Conservation (phyloP, 768 basidiomycete genomes). For the Tephrocybe sp. region DNA sequence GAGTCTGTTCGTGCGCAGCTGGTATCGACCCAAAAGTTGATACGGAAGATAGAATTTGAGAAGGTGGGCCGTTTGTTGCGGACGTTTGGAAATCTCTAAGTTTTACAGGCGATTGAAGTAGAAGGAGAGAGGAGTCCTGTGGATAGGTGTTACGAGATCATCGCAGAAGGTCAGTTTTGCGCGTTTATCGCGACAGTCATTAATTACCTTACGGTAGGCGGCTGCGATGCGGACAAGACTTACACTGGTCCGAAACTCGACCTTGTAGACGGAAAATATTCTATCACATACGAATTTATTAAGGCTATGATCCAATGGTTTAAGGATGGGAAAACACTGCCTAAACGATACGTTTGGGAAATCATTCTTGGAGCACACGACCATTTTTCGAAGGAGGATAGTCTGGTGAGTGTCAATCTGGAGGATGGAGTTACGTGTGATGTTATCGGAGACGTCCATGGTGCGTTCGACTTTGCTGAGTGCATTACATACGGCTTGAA, state of each 20-base stretch:
- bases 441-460: constrained; percentile 96
- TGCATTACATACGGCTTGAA: too few species aligned
- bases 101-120: constrained; percentile 78
- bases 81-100: constrained; percentile 1
- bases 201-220: constrained; percentile 44
- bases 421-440: constrained; percentile 82
- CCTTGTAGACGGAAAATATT: constrained; percentile 64
- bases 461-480: too few species aligned
- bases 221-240: constrained; percentile 72
- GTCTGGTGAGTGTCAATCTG: constrained; percentile 74
- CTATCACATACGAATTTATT: constrained; percentile 78
- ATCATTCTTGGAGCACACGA: constrained; percentile 87
- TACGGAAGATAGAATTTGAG: constrained; percentile 89
- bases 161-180: constrained; percentile 60
- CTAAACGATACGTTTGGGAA: constrained; percentile 92
- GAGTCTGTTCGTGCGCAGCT: constrained; percentile 78
- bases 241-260: constrained; percentile 78
- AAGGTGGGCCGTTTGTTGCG: constrained; percentile 49
- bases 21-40: constrained; percentile 86
- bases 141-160: constrained; percentile 74
- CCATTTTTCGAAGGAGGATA: constrained; percentile 74
- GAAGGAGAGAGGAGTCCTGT: constrained; percentile 86
- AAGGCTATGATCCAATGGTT: constrained; percentile 88
- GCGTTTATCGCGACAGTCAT: background rate
- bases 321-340: constrained; percentile 90